phyloP scores from a whole-genome alignment of 192 early-diverging fungal genomes.

The Fimicolochytrium jonesii region DNA sequence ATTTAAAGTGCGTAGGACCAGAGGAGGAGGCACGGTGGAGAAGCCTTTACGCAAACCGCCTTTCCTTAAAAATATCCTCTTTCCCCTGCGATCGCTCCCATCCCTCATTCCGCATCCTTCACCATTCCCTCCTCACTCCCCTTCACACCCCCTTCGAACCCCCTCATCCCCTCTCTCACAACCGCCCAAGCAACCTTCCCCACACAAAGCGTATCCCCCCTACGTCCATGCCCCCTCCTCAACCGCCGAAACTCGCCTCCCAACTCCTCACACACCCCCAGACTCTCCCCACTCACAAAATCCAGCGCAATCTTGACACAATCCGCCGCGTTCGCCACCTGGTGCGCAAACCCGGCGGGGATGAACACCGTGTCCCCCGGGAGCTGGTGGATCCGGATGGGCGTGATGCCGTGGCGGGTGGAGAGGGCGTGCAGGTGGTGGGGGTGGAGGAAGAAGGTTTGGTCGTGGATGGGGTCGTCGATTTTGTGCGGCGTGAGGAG shows the following conservation, averaged over 20 bases:
- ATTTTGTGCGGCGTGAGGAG: not conserved
- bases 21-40: too few species aligned
- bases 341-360: conserved; percentile 71
- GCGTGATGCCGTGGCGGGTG: conserved; percentile 31
- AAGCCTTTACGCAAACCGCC: too few species aligned
- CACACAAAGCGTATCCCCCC: conserved; percentile 31
- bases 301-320: conserved; percentile 70
- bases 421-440: conserved; percentile 36
- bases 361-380: conserved; percentile 74
- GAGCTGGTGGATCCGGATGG: conserved; percentile 61
- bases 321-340: conserved; percentile 64
- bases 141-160: not conserved
- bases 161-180: not conserved
- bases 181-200: conserved; percentile 11
- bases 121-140: not conserved
- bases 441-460: conserved; percentile 57
- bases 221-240: conserved; percentile 26
- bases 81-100: too few species aligned
- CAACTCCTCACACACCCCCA: conserved; percentile 40
- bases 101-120: too few species aligned
- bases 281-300: conserved; percentile 63
- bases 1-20: too few species aligned
- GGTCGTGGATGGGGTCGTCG: conserved; percentile 65
- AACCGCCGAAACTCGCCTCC: conserved; percentile 50
- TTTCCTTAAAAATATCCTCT: too few species aligned